Evolutionary conservation across 2,329 filamentous ascomycete genomes (phyloP).

Genomic region (Trichoderma polysporum): DNA sequence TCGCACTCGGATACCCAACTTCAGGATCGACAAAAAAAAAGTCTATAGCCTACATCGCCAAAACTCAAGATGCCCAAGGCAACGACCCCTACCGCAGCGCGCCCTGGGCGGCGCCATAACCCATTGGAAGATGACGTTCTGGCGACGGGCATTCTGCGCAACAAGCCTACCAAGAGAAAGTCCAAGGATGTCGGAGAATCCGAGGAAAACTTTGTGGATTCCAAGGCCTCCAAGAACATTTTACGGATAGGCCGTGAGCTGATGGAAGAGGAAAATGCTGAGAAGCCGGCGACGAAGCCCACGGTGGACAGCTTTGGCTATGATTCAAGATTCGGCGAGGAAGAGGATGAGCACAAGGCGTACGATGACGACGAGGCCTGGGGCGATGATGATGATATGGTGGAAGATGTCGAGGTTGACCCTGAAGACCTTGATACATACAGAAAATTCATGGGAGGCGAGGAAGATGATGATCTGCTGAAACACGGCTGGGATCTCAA

Average conservation of each 20-base stretch:
- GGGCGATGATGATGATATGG: conserved; percentile 74
- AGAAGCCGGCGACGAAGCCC: conserved; percentile 41
- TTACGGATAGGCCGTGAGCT: conserved; percentile 86
- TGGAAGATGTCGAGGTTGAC: conserved; percentile 76
- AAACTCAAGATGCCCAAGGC: conserved; percentile 73
- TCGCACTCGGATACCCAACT: neutral
- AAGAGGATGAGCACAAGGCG: conserved; percentile 44
- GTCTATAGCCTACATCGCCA: neutral
- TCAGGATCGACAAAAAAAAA: neutral
- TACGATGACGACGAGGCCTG: conserved; percentile 64
- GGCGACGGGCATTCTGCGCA: conserved; percentile 67
- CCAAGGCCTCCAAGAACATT: conserved; percentile 85
- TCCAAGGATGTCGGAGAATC: conserved; percentile 61
- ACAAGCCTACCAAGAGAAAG: conserved; percentile 71
- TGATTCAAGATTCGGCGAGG: conserved; percentile 68
- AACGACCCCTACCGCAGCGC: conserved; percentile 56
- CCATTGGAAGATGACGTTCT: conserved; percentile 87
- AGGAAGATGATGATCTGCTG: conserved; percentile 72
- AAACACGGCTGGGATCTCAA: conserved; percentile 60
- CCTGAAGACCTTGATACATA: conserved; percentile 87
- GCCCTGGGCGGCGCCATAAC: conserved; percentile 72
- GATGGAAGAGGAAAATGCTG: conserved; percentile 69
- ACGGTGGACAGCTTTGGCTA: conserved; percentile 68
- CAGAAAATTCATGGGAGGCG: conserved; percentile 78
- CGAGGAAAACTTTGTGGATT: conserved; percentile 75